Evolutionary conservation across 2,329 filamentous ascomycete genomes (phyloP), one percentile per base, ranked within the genome.

Genomic region (Fonsecaea monophora): DNA sequence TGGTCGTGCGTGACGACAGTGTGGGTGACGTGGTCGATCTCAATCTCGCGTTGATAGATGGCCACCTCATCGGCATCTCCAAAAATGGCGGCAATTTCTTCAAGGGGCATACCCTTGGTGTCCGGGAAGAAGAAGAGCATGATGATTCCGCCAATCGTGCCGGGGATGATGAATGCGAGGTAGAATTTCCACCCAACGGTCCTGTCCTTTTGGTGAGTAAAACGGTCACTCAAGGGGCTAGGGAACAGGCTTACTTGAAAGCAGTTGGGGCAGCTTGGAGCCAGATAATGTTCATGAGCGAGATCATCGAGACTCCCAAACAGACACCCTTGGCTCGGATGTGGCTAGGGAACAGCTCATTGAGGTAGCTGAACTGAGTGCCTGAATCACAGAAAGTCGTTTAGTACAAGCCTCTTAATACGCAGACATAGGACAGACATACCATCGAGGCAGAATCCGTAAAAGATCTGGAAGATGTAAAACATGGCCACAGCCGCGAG

Each of bases 401-500:
- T 59, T 40, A 37, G 56, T 13, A 10, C 15, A n/a, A 38, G 25
- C 30, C 30, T 32, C 30, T 59, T n/a, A 12, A 18, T 32, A 55
- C 32, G n/a, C n/a, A 37, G 32, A 58, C 2, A 15, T 4, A 38
- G 30, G 38, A n/a, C 3, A 50, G 5, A 30, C 45, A 10, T 50
- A 50, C 45, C 55, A 34, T 55, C 67, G 8, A 70, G 64, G 21
- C 58, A 54, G 9, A 66, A 40, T 34, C 65, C 53, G 38, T 62
- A 68, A 48, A 60, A 62, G 53, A 40, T 54, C 25, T 59, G 62
- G 42, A 65, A 38, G 10, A 68, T 30, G 38, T 68, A 68, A 42
- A 79, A 73, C 70, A 80, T 79, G 63, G 79, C 79, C 0, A 80
- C 74, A 4, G 74, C 77, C 3, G 76, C 78, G 15, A 74, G 72